Percentiles rank a stretch among this genome's conserved stretches.
Evolutionary conservation across 495 filamentous ascomycete species (phyloP).

Genomic region (Podospora sp.): DNA sequence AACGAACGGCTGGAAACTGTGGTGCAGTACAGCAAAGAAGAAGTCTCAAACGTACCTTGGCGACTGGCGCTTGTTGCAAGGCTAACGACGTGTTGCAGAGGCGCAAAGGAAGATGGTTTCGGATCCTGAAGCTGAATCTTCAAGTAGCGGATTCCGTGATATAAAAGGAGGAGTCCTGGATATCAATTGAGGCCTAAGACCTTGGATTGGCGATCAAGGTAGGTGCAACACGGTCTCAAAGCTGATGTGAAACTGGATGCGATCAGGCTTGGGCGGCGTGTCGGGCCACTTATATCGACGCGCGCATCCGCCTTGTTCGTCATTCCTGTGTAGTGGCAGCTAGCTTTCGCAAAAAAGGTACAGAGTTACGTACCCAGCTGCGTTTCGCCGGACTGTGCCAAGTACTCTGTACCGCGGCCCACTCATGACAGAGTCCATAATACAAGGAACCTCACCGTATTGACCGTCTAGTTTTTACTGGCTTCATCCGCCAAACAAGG

Average conservation of each 20-base stretch:
- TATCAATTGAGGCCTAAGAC: slow-evolving; percentile 23
- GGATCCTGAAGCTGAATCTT: neutral
- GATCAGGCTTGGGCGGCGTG: slow-evolving; percentile 25
- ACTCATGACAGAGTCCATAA: neutral
- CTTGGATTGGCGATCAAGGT: slow-evolving; percentile 14
- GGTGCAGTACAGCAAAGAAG: neutral
- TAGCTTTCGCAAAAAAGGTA: slow-evolving; percentile 12
- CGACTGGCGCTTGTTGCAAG: neutral
- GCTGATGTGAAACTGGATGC: slow-evolving; percentile 32
- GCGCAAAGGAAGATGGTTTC: neutral
- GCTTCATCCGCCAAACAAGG: slow-evolving; percentile 15
- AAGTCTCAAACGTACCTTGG: neutral
- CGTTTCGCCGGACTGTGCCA: neutral
- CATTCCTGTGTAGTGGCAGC: slow-evolving; percentile 19
- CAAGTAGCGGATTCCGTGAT: neutral
- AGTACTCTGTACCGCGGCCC: neutral
- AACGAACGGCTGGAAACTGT: neutral
- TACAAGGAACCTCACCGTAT: neutral
- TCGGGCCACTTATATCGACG: slow-evolving; percentile 36
- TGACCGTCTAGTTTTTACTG: neutral
- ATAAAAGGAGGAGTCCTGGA: neutral
- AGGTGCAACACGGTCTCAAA: slow-evolving; percentile 21
- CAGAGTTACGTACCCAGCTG: slow-evolving; percentile 6
- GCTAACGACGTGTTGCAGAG: neutral
- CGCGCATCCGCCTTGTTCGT: slow-evolving; percentile 23